Base-by-base conservation (phyloP, 495 filamentous ascomycete species). In the Achaetomiella virescens region DNA sequence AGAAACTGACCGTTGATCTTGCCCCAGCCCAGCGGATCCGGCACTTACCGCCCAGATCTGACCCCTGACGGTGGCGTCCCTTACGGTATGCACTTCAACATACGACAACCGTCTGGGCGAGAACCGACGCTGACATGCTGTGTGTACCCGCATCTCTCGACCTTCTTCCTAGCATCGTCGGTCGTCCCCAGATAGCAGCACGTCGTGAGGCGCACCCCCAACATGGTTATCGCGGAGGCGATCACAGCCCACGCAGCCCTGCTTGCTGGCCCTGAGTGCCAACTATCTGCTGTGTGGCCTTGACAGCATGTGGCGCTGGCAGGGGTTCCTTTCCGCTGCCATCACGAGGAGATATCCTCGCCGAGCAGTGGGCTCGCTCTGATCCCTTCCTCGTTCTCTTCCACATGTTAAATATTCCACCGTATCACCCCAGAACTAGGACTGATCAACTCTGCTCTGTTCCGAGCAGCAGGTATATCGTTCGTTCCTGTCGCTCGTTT, bases 261-360 rank as follows among this genome's bases (percentile, higher is more conserved):
- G 41, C 44, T 47, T 48, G 22, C 40, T 24, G 27, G n/a, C 44
- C 22, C 27, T 36, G 46, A 44, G 15, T 50, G 46, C 25, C 54
- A 44, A 31, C 27, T 33, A 25, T 21, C 55, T 62, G 55, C 47
- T 31, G 48, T 48, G 43, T 50, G 35, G 33, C 31, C 41, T 52
- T 51, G 41, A 55, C 60, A 12, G 33, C 60, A 57, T 57, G 61
- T 57, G 61, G 57, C 61, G 44, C 22, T 20, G 17, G 27, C 47
- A 57, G 41, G 53, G 52, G 37, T 6, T 6, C 6, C 31, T n/a
- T 22, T 38, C 43, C 48, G 27, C 43, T 37, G 42, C 24, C 47
- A 48, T 48, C 47, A 58, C 41, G 45, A 29, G 27, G 14, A 47
- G 24, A 20, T 27, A 12, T 37, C n/a, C 33, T 31, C 17, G 35